Evolutionary conservation across 345 rosid species (phyloP).

Genomic region (Kandelia obovata): DNA sequence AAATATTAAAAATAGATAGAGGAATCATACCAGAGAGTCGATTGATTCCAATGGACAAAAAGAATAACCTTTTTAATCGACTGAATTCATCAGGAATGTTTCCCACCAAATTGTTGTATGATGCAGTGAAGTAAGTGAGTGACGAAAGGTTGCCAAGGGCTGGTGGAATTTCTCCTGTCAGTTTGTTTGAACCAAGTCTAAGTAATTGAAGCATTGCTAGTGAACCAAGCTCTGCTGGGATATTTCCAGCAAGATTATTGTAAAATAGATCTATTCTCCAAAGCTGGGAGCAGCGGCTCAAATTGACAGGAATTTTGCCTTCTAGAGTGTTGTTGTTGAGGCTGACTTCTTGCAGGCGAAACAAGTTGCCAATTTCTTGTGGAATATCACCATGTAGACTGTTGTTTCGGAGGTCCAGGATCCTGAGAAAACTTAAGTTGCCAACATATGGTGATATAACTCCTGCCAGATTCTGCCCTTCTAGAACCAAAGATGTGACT

Average conservation of each 20-base stretch:
- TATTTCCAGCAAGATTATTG: slow-evolving; percentile 4
- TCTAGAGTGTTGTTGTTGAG: background rate
- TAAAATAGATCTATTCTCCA: background rate
- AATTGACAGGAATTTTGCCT: slow-evolving; percentile 13
- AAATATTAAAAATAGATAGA: slow-evolving; percentile 15
- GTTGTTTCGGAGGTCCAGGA: background rate
- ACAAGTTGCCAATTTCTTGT: slow-evolving; percentile 3
- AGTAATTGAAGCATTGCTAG: slow-evolving; percentile 1
- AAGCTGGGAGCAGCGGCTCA: slow-evolving; percentile 4
- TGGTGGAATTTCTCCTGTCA: slow-evolving; percentile 9
- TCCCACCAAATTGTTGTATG: slow-evolving; percentile 5
- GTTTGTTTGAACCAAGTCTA: background rate
- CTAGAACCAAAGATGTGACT: slow-evolving; percentile 4
- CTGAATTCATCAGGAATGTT: background rate
- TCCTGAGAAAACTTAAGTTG: slow-evolving; percentile 13
- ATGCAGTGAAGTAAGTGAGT: background rate
- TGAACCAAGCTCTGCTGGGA: slow-evolving; percentile 13
- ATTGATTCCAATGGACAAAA: slow-evolving; percentile 2
- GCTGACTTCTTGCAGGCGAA: background rate
- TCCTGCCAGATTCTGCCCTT: background rate
- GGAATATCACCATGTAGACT: slow-evolving; percentile 3
- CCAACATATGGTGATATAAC: slow-evolving; percentile 9
- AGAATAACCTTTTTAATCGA: background rate
- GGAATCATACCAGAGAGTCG: slow-evolving; percentile 17
- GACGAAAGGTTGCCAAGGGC: slow-evolving; percentile 12